A percentile compares a stretch with the other conserved stretches of the same genome.
Conservation (phyloP, 164 flowering plant genomes). For the Nelumbo lutea region DNA sequence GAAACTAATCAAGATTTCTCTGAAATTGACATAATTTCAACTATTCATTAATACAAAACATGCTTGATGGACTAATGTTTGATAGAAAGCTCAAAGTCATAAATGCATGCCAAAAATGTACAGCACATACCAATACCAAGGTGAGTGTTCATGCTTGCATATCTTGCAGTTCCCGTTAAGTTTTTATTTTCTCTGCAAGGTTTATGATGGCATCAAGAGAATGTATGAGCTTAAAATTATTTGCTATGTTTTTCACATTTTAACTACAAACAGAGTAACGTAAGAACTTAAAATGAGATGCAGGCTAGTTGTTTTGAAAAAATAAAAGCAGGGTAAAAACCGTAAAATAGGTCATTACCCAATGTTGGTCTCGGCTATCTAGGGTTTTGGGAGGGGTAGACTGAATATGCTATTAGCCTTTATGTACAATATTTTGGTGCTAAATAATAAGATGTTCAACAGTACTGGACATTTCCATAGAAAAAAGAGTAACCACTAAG, state of each 20-base stretch:
- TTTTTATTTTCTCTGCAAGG: conserved; percentile 83
- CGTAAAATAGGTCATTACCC: no score
- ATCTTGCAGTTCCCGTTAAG: conserved; percentile 92
- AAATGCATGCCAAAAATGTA: not conserved
- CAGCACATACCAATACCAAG: conserved; percentile 75
- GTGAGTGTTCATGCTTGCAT: conserved; percentile 96
- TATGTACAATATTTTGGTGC: no score
- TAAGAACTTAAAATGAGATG: not conserved
- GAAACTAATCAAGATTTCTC: not conserved
- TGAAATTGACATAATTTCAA: not conserved
- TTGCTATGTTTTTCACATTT: no score
- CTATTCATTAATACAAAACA: not conserved
- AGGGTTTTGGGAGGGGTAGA: no score
- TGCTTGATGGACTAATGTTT: not conserved
- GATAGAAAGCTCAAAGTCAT: not conserved
- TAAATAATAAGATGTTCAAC: no score
- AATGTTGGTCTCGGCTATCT: no score
- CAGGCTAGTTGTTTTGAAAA: no score
- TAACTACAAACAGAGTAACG: not conserved
- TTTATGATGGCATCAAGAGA: conserved; percentile 1
- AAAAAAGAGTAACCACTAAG: no score
- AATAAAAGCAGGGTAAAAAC: no score
- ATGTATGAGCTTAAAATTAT: no score
- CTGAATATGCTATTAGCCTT: no score
- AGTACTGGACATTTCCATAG: no score